These are phyloP conservation scores for Thalia dealbata DNA, from an alignment of 176 grass and related monocot genomes.

Conservation along the genomic window DNA sequence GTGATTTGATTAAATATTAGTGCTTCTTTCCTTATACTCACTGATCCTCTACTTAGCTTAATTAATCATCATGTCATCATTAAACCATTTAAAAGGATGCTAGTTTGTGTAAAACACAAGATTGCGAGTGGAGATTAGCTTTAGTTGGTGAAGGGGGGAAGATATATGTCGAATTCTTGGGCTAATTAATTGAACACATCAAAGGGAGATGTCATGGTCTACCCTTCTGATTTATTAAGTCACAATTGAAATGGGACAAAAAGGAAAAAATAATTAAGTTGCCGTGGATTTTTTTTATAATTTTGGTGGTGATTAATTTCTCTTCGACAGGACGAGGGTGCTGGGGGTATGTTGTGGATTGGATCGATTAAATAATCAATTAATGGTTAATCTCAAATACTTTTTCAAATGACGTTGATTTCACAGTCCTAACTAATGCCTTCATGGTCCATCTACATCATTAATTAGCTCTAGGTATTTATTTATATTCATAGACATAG, in stretches of 20 bases:
- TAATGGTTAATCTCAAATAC: too few relatives aligned
- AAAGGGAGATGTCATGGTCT: too few relatives aligned
- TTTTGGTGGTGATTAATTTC: background rate
- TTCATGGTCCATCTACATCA: too few relatives aligned
- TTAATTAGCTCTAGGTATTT: background rate
- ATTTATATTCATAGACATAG: background rate
- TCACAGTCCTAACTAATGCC: too few relatives aligned
- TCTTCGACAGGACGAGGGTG: background rate
- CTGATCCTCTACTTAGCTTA: too few relatives aligned
- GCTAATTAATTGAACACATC: background rate
- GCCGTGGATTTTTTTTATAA: background rate
- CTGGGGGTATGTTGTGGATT: too few relatives aligned
- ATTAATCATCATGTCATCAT: too few relatives aligned
- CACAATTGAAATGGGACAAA: background rate
- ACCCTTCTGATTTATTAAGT: too few relatives aligned
- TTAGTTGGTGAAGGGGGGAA: background rate
- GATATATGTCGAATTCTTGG: background rate
- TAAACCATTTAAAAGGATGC: background rate
- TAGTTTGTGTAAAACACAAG: background rate
- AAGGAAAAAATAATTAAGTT: background rate
- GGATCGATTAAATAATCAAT: too few relatives aligned
- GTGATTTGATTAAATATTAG: too few relatives aligned
- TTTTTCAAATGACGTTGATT: too few relatives aligned
- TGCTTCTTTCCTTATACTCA: too few relatives aligned
- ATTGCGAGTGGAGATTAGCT: background rate